Conservation (phyloP, 2,329 filamentous ascomycete genomes). For the Calonectria pteridis region DNA sequence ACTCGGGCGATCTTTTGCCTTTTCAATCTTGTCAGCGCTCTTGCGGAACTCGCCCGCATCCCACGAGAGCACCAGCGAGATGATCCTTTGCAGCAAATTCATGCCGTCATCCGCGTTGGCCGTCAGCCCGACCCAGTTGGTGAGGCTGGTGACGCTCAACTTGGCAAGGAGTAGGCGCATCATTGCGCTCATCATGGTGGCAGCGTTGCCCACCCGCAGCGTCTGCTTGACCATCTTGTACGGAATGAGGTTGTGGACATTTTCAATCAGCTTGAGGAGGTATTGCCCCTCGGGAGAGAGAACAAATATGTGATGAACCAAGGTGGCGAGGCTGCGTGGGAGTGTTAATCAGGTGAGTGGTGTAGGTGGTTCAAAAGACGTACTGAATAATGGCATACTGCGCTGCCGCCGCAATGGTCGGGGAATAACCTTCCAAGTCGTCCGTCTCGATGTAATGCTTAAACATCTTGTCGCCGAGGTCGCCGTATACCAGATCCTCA, state of each 20-base stretch:
- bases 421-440: conserved; percentile 73
- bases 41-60: conserved; percentile 79
- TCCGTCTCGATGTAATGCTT: conserved; percentile 70
- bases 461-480: conserved; percentile 75
- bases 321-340: conserved; percentile 72
- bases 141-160: conserved; percentile 78
- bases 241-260: conserved; percentile 77
- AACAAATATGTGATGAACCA: conserved; percentile 80
- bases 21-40: conserved; percentile 73
- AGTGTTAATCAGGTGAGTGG: conserved; percentile 32
- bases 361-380: conserved; percentile 42
- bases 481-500: conserved; percentile 75
- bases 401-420: conserved; percentile 72
- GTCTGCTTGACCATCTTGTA: conserved; percentile 81
- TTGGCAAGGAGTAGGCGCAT: conserved; percentile 81
- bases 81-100: conserved; percentile 84
- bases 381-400: conserved; percentile 79
- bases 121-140: conserved; percentile 84
- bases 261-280: conserved; percentile 77
- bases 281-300: conserved; percentile 82
- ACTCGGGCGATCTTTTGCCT: conserved; percentile 65
- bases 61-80: conserved; percentile 79
- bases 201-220: conserved; percentile 81
- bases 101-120: conserved; percentile 80
- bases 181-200: conserved; percentile 84